These are phyloP conservation scores for Fraxinus greggii DNA, from an alignment of 305 asterid genomes.

Conservation along the genomic window DNA sequence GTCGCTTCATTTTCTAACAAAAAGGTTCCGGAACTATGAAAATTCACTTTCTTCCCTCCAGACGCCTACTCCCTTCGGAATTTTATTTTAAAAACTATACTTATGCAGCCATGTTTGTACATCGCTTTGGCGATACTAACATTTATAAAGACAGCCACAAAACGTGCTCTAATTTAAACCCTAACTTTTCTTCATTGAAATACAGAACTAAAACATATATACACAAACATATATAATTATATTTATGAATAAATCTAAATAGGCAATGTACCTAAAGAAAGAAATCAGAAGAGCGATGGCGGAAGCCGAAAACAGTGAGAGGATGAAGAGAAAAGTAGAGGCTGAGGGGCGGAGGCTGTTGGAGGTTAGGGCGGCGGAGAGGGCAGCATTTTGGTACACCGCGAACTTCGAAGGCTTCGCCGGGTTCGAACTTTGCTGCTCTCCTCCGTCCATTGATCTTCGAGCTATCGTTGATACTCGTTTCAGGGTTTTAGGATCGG, in stretches of 20 bases:
- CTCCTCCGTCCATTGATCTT: conserved; percentile 26
- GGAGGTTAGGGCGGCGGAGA: conserved; percentile 83
- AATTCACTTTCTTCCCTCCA: not conserved
- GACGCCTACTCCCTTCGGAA: not conserved
- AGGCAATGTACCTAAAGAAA: conserved; percentile 39
- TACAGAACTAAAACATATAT: conserved; percentile 19
- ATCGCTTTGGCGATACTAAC: not conserved
- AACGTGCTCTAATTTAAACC: conserved; percentile 17
- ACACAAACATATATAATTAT: not conserved
- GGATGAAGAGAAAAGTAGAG: conserved; percentile 49
- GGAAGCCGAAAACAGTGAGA: conserved; percentile 53
- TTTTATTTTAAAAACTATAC: not conserved
- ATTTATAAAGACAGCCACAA: not conserved
- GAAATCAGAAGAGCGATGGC: conserved; percentile 42
- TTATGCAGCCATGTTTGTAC: not conserved
- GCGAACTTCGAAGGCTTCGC: conserved; percentile 58
- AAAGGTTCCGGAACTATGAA: not conserved
- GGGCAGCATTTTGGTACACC: conserved; percentile 81
- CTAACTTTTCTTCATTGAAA: not conserved
- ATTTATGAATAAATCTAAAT: not conserved
- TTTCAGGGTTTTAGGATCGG: not conserved
- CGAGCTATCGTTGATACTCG: not conserved
- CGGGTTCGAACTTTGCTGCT: conserved; percentile 31
- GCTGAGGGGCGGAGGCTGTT: conserved; percentile 69
- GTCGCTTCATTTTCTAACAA: not conserved